A percentile compares a stretch with the other conserved stretches of the same genome.
phyloP scores from a whole-genome alignment of 164 flowering plant genomes.

The Akebia trifoliata region DNA sequence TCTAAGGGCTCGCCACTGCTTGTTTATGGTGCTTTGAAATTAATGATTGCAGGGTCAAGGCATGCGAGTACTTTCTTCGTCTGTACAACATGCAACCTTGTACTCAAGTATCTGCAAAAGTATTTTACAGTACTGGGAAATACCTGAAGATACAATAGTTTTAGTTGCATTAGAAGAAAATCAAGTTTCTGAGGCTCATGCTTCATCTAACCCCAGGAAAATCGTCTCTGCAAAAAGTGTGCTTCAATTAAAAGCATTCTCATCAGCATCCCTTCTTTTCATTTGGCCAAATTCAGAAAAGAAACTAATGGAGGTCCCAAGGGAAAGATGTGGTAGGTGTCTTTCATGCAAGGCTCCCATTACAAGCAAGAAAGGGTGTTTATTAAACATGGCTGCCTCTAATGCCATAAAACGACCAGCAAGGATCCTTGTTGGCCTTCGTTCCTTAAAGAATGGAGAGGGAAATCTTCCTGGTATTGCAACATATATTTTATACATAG shows the following conservation, averaged over 20 bases:
- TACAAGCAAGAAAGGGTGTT: conserved; percentile 69
- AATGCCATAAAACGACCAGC: conserved; percentile 57
- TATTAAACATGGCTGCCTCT: conserved; percentile 71
- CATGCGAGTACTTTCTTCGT: conserved; percentile 43
- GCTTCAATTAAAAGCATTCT: conserved; percentile 80
- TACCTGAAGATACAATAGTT: conserved; percentile 29
- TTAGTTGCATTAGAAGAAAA: conserved; percentile 65
- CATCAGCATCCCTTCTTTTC: conserved; percentile 57
- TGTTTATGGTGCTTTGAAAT: conserved; percentile 7
- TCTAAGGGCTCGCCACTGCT: neutral
- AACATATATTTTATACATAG: conserved; percentile 62
- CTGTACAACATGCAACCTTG: conserved; percentile 31
- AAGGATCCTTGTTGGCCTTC: conserved; percentile 45
- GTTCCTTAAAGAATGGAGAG: conserved; percentile 46
- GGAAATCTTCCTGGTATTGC: conserved; percentile 62
- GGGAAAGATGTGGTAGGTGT: conserved; percentile 99
- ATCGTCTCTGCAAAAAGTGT: conserved; percentile 38
- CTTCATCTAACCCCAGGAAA: conserved; percentile 44
- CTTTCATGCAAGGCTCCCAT: conserved; percentile 58
- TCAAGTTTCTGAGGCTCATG: conserved; percentile 30
- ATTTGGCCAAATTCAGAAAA: conserved; percentile 88
- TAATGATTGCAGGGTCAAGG: conserved; percentile 53
- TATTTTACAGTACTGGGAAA: conserved; percentile 63
- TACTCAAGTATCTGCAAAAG: conserved; percentile 61
- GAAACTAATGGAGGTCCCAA: conserved; percentile 71